phyloP scores from a whole-genome alignment of 345 rosid genomes.

The Brassica carinata region DNA sequence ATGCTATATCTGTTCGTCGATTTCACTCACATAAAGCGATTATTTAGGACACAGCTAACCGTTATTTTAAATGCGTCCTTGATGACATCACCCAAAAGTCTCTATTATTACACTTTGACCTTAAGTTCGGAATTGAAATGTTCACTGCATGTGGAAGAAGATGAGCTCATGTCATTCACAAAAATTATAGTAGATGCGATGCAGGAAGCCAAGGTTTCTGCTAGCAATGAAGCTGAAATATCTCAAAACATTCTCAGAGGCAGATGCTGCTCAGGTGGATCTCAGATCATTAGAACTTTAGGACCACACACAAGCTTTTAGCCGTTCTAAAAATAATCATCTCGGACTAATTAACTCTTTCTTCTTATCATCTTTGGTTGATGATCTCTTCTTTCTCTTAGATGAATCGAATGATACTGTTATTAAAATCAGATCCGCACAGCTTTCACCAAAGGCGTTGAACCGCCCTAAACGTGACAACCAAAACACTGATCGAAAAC shows the following conservation, averaged over 20 bases:
- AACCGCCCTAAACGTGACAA: conserved; percentile 9
- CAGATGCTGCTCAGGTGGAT: conserved; percentile 25
- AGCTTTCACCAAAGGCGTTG: conserved; percentile 26
- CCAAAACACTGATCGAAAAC: not conserved
- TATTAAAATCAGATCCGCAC: not conserved
- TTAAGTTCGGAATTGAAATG: not conserved
- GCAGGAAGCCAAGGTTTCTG: conserved; percentile 48
- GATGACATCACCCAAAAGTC: not conserved
- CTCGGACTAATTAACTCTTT: not conserved
- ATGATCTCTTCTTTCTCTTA: not conserved
- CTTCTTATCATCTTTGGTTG: not conserved
- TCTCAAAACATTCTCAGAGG: conserved; percentile 41
- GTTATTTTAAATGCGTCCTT: not conserved
- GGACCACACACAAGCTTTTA: not conserved
- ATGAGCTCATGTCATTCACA: conserved; percentile 63
- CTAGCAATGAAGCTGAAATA: conserved; percentile 38
- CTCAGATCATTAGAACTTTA: not conserved
- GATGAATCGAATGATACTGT: conserved; percentile 1
- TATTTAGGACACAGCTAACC: too few species aligned
- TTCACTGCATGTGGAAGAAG: conserved; percentile 57
- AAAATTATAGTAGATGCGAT: conserved; percentile 53
- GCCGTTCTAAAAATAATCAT: not conserved
- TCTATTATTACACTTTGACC: not conserved
- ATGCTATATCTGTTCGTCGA: too few species aligned
- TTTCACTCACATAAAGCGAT: too few species aligned